Percentiles rank a stretch among this genome's conserved stretches.
Evolutionary conservation across 495 filamentous ascomycete genomes (phyloP).

Genomic region (Daldinia grandis): DNA sequence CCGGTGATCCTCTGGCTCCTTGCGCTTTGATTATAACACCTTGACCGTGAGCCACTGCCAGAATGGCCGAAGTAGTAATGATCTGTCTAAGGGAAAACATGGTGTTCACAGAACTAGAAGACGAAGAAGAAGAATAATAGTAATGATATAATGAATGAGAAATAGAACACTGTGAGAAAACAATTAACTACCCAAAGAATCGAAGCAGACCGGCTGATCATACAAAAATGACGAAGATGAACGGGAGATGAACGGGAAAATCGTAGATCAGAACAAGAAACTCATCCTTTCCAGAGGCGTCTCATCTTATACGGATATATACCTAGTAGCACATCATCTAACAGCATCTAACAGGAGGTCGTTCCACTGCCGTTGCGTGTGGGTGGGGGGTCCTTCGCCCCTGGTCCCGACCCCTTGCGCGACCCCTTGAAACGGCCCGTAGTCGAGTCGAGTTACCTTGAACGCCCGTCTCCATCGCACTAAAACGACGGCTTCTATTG

Average conservation of each 20-base stretch:
- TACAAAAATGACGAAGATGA: slow-evolving; percentile 4
- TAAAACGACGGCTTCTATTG: slow-evolving; percentile 1
- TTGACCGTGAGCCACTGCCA: slow-evolving; percentile 51
- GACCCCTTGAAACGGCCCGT: slow-evolving; percentile 4
- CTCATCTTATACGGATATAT: slow-evolving; percentile 17
- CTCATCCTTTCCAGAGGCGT: slow-evolving; percentile 4
- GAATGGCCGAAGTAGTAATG: slow-evolving; percentile 44
- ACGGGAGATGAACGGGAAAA: slow-evolving; percentile 9
- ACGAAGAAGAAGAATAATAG: slow-evolving; percentile 2
- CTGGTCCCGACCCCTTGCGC: background rate
- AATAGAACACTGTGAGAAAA: slow-evolving; percentile 8
- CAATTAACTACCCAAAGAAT: slow-evolving; percentile 27
- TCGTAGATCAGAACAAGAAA: slow-evolving; percentile 18
- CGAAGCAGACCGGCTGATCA: slow-evolving; percentile 39
- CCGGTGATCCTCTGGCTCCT: slow-evolving; percentile 46
- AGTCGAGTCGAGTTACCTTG: slow-evolving; percentile 3
- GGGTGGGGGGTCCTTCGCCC: background rate
- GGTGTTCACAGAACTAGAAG: slow-evolving; percentile 29
- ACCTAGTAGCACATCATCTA: slow-evolving; percentile 20
- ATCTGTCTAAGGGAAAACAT: slow-evolving; percentile 46
- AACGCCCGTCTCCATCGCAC: background rate
- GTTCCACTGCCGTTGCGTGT: slow-evolving; percentile 16
- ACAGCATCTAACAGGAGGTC: slow-evolving; percentile 2
- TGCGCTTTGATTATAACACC: slow-evolving; percentile 54
- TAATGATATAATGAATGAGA: background rate